Conservation (phyloP, 768 basidiomycete species). For the Cantharellus cinnabarinus region DNA sequence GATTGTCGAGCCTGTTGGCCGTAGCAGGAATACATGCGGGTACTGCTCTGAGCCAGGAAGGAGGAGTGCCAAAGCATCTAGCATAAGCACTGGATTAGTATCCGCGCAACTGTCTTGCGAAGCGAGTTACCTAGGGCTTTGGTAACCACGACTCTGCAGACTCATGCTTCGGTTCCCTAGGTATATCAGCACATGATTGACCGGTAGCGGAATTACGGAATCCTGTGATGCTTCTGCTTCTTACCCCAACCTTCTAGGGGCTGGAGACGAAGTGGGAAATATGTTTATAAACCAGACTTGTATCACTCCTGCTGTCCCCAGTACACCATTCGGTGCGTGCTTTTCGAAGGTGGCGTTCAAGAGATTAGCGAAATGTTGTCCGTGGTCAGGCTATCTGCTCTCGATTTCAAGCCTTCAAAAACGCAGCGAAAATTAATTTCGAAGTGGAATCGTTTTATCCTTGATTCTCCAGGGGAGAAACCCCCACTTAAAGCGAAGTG, state of each 20-base stretch:
- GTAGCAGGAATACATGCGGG: constrained; percentile 4
- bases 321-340: constrained; percentile 69
- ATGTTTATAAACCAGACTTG: constrained; percentile 79
- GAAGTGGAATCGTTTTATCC: constrained; percentile 55
- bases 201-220: constrained; percentile 14
- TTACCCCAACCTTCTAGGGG: constrained; percentile 17
- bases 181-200: constrained; percentile 69
- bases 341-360: constrained; percentile 14
- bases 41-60: constrained; percentile 5
- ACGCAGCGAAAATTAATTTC: constrained; percentile 58
- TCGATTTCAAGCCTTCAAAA: constrained; percentile 44
- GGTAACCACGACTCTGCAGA: background rate
- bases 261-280: constrained; percentile 67
- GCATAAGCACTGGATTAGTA: constrained; percentile 1
- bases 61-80: background rate
- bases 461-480: constrained; percentile 8
- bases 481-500: background rate
- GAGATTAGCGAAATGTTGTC: constrained; percentile 8
- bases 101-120: constrained; percentile 5
- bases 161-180: constrained; percentile 18
- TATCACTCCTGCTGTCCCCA: constrained; percentile 74
- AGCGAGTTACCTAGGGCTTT: background rate
- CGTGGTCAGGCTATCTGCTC: constrained; percentile 37
- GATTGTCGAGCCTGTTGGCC: constrained; percentile 2
- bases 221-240: background rate